Evolutionary conservation across 208 protist genomes (phyloP).

Genomic region (Leishmania tarentolae): DNA sequence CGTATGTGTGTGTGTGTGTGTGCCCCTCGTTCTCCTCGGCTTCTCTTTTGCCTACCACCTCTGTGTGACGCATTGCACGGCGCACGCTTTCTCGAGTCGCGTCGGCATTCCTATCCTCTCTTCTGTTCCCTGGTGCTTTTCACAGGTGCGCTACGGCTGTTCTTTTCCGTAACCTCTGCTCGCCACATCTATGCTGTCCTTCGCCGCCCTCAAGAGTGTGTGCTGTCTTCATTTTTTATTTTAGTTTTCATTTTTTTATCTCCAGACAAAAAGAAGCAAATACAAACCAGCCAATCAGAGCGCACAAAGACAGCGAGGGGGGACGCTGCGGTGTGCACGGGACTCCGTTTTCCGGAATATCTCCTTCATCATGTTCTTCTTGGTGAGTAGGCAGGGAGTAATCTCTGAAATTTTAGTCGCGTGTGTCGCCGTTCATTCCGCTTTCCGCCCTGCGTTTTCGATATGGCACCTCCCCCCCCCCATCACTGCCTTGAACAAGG

Average conservation of each 20-base stretch:
- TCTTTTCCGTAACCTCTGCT: neutral
- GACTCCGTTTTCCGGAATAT: neutral
- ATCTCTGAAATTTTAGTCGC: neutral
- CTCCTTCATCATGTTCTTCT: neutral
- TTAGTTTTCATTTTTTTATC: conserved; percentile 1
- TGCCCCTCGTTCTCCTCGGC: neutral
- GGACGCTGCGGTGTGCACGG: neutral
- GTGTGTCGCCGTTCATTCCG: neutral
- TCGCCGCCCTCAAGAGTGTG: neutral
- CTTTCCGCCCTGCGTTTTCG: neutral
- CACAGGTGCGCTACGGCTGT: neutral
- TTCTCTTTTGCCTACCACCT: neutral
- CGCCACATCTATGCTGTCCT: neutral
- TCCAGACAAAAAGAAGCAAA: conserved; percentile 1
- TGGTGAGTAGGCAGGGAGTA: neutral
- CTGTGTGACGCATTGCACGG: neutral
- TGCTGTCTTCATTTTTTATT: neutral
- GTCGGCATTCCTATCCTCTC: neutral
- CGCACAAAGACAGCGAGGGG: neutral
- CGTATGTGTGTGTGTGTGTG: neutral
- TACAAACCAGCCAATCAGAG: neutral
- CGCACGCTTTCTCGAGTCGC: neutral
- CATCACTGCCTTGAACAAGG: neutral
- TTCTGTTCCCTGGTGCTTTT: neutral
- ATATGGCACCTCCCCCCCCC: neutral